Evolutionary conservation across 495 filamentous ascomycete species (phyloP).

Genomic region (Massariosphaeria phaeospora): DNA sequence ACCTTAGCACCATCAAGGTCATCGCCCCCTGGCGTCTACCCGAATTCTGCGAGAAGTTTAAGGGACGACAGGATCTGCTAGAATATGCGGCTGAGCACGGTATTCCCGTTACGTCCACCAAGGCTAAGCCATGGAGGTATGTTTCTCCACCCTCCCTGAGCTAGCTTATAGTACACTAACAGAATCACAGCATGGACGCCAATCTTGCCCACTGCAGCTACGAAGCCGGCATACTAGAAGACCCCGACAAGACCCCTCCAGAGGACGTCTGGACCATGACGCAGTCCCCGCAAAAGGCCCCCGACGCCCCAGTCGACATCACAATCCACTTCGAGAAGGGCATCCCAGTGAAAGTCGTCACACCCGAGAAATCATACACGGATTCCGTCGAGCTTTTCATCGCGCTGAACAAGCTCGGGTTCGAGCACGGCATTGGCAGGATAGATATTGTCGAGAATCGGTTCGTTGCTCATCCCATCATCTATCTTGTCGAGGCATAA

Average conservation of each 20-base stretch:
- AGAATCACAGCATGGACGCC: too few species aligned
- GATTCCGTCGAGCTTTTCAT: slow-evolving; percentile 77
- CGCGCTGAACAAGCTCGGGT: slow-evolving; percentile 70
- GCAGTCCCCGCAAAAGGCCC: slow-evolving; percentile 68
- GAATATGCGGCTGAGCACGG: slow-evolving; percentile 72
- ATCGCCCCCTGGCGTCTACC: slow-evolving; percentile 86
- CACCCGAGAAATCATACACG: slow-evolving; percentile 59
- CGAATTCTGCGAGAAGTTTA: slow-evolving; percentile 76
- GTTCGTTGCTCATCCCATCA: too few species aligned
- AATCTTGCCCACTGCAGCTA: slow-evolving; percentile 53
- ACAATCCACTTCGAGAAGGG: slow-evolving; percentile 80
- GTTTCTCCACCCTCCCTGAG: too few species aligned
- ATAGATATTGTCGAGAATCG: slow-evolving; percentile 92
- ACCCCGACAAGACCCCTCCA: slow-evolving; percentile 61
- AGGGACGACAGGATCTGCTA: slow-evolving; percentile 81
- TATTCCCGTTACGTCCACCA: slow-evolving; percentile 84
- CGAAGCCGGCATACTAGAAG: slow-evolving; percentile 72
- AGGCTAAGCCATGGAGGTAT: slow-evolving; percentile 70
- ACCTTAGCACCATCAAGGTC: slow-evolving; percentile 77
- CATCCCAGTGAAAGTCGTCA: slow-evolving; percentile 67
- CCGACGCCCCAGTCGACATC: slow-evolving; percentile 71
- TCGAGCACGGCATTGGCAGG: slow-evolving; percentile 72
- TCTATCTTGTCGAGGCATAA: too few species aligned
- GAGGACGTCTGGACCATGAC: slow-evolving; percentile 84
- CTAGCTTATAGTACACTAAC: too few species aligned